Evolutionary conservation across 192 early-diverging fungal species (phyloP), one percentile per base, ranked within the genome.

Genomic region (Coemansia asiatica): DNA sequence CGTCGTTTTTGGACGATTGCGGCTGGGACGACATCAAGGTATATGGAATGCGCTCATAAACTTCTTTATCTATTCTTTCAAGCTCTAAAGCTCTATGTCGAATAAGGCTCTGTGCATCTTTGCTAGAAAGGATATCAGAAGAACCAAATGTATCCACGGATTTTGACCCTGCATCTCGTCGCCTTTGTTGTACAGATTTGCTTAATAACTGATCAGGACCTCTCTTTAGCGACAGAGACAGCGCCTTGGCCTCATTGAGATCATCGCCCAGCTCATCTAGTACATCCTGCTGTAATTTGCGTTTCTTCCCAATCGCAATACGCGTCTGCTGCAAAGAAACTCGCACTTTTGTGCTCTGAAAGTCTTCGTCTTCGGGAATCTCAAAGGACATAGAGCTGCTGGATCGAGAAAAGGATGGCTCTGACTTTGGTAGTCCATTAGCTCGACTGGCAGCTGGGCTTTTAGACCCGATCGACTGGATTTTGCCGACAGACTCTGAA

Each of bases 251-350:
- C 29, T 66, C 71, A n/a, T 69, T 69, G 25, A 79, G 63, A 15
- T 79, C 76, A 18, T 73, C 67, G 33, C 73, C 76, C 53, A 79
- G 25, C 38, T 79, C 71, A 25, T 79, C 76, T 9, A 79, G 56
- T 22, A 69, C 64, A 53, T 66, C 71, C 29, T 69, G 63, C 36
- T 22, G 44, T 57, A 59, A 62, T 28, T 67, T 79, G 23, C 62
- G 38, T 13, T 48, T 38, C 25, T 50, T 44, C 1, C 51, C 23
- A 13, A 69, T 36, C 0, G 67, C 64, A 28, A 79, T 69, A 0
- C 36, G 44, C 33, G 76, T 55, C 61, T 79, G 76, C 22, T 63
- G 62, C 36, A 69, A 36, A 4, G 70, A 46, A 5, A 67, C 46
- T 1, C 67, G 63, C 5, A 63, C 31, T 10, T 48, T 62, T 29